phyloP scores from a whole-genome alignment of 306 rosid genomes.

The Gastrolobium bilobum region DNA sequence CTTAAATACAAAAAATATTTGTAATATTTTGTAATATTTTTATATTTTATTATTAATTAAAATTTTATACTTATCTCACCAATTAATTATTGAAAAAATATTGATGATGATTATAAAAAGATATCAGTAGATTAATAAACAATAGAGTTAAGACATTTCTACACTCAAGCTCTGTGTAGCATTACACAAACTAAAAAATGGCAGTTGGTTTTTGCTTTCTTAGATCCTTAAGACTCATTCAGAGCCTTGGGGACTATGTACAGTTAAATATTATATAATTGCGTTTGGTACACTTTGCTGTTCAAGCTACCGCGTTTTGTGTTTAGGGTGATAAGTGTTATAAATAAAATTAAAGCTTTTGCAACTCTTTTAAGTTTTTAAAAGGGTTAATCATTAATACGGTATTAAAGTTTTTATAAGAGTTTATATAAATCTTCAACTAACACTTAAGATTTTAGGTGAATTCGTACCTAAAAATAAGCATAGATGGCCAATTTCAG shows the following conservation, averaged over 20 bases:
- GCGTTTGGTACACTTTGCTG: background rate
- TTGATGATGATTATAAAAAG: too few relatives aligned
- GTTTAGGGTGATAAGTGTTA: background rate
- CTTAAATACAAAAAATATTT: too few relatives aligned
- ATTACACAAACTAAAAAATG: background rate
- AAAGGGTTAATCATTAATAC: background rate
- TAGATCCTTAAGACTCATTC: background rate
- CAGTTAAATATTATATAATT: background rate
- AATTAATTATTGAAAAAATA: too few relatives aligned
- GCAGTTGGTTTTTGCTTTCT: background rate
- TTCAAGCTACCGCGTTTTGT: background rate
- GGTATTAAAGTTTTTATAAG: too few relatives aligned
- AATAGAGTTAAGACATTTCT: background rate
- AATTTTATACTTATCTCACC: too few relatives aligned
- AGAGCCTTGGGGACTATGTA: background rate
- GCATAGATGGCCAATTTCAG: background rate
- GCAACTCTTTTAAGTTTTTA: background rate
- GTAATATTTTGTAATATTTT: too few relatives aligned
- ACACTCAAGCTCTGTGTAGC: background rate
- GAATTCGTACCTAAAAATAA: background rate
- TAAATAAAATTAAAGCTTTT: background rate
- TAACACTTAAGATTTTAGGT: background rate
- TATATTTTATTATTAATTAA: too few relatives aligned
- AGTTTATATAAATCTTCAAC: background rate
- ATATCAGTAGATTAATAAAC: background rate